Evolutionary conservation across 2,329 filamentous ascomycete genomes (phyloP).

Genomic region (Didymella glomerata): DNA sequence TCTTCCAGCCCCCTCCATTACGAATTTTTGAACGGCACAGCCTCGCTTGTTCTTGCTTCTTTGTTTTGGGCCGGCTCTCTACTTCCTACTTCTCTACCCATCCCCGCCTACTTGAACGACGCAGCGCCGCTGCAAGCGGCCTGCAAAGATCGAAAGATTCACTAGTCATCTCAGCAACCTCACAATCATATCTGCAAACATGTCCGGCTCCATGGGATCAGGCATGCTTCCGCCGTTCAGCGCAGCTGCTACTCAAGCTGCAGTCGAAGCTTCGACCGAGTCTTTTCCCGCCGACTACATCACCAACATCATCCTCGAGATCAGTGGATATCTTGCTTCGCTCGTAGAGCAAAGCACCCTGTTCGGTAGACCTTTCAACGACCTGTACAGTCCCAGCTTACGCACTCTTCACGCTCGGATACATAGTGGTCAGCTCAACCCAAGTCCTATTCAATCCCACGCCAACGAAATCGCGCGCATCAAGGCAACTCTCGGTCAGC

Average conservation of each 20-base stretch:
- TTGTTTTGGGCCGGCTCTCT: not conserved
- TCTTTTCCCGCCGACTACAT: conserved; percentile 25
- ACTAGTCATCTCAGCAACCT: not conserved
- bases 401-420: conserved; percentile 45
- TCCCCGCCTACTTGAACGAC: not conserved
- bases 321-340: conserved; percentile 27
- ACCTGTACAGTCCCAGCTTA: conserved; percentile 42
- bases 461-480: conserved; percentile 24
- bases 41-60: not conserved
- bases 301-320: conserved; percentile 22
- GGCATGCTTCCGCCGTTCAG: conserved; percentile 23
- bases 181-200: not conserved
- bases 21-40: conserved; percentile 1
- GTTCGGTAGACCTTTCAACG: conserved; percentile 15
- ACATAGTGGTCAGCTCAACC: conserved; percentile 38
- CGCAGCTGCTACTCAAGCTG: conserved; percentile 27
- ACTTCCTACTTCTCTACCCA: not conserved
- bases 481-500: conserved; percentile 58
- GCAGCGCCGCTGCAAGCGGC: conserved; percentile 3
- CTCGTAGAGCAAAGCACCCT: conserved; percentile 24
- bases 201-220: not conserved
- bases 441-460: conserved; percentile 25
- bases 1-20: conserved; percentile 23
- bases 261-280: conserved; percentile 17
- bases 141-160: not conserved